phyloP scores from a whole-genome alignment of 2,329 filamentous ascomycete species.

The Alternaria sp. region DNA sequence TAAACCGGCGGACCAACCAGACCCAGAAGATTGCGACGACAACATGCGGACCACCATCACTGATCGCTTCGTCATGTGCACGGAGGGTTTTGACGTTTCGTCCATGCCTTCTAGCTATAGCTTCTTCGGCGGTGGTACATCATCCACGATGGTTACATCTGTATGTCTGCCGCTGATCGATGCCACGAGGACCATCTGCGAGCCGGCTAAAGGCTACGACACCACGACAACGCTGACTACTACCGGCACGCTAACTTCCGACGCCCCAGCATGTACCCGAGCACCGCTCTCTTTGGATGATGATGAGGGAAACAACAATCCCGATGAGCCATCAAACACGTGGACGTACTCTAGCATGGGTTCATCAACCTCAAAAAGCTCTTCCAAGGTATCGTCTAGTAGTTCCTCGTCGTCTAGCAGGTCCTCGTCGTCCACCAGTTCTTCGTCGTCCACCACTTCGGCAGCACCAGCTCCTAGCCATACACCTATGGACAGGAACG shows the following conservation, averaged over 20 bases:
- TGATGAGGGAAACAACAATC: conserved; percentile 36
- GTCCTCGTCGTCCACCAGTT: not conserved
- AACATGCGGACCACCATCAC: conserved; percentile 31
- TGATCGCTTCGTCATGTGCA: conserved; percentile 27
- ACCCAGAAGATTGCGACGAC: conserved; percentile 23
- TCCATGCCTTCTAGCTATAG: conserved; percentile 5
- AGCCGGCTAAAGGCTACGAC: conserved; percentile 11
- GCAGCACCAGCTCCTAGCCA: not conserved
- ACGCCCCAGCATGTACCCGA: conserved; percentile 25
- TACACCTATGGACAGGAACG: conserved; percentile 10
- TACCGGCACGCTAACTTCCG: conserved; percentile 9
- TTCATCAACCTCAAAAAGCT: not conserved
- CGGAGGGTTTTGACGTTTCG: conserved; percentile 17
- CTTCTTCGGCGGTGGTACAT: conserved; percentile 4
- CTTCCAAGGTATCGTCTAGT: not conserved
- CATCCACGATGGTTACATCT: conserved; percentile 20
- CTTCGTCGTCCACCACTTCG: not conserved
- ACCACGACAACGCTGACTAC: conserved; percentile 13
- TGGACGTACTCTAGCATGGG: not conserved
- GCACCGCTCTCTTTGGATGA: conserved; percentile 35
- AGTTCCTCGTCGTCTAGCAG: not conserved
- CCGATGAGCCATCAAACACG: conserved; percentile 7
- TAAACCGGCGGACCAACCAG: conserved; percentile 9
- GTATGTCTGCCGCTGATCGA: conserved; percentile 22
- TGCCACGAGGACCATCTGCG: conserved; percentile 24